Conservation (phyloP, 345 rosid species). For the Lepidium africanum region DNA sequence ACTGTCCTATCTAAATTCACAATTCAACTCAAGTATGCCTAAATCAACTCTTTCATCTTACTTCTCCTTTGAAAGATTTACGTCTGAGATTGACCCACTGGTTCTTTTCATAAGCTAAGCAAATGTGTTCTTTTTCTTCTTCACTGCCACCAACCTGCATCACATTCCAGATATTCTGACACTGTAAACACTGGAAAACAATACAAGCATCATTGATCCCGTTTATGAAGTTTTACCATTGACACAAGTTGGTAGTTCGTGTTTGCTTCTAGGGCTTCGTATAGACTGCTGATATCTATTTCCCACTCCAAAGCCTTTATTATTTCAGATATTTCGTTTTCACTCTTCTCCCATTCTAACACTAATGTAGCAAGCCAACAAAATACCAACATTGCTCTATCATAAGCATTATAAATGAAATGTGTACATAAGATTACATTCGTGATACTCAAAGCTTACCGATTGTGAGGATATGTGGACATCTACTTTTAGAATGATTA, state of each 20-base stretch:
- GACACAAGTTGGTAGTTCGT: constrained; percentile 5
- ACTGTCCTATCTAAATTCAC: background rate
- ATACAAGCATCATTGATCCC: background rate
- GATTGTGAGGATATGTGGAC: constrained; percentile 4
- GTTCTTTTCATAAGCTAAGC: background rate
- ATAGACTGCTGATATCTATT: constrained; percentile 6
- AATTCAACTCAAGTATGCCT: background rate
- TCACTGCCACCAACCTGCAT: constrained; percentile 14
- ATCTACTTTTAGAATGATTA: background rate
- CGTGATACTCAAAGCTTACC: background rate
- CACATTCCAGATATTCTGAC: background rate
- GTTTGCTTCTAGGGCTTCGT: background rate
- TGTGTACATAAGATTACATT: background rate
- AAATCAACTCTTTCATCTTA: background rate
- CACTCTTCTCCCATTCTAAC: constrained; percentile 9
- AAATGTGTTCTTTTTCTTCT: background rate
- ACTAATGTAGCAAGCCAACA: background rate
- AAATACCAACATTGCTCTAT: background rate
- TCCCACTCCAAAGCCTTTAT: background rate
- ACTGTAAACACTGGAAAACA: background rate
- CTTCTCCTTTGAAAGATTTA: background rate
- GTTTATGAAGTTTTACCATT: constrained; percentile 2
- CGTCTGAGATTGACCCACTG: constrained; percentile 1
- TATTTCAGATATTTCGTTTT: constrained; percentile 8
- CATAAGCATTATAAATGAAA: background rate